Percentiles rank a stretch among this genome's conserved stretches.
phyloP scores from a whole-genome alignment of 257 asterid species.

The Solanum tarijense region DNA sequence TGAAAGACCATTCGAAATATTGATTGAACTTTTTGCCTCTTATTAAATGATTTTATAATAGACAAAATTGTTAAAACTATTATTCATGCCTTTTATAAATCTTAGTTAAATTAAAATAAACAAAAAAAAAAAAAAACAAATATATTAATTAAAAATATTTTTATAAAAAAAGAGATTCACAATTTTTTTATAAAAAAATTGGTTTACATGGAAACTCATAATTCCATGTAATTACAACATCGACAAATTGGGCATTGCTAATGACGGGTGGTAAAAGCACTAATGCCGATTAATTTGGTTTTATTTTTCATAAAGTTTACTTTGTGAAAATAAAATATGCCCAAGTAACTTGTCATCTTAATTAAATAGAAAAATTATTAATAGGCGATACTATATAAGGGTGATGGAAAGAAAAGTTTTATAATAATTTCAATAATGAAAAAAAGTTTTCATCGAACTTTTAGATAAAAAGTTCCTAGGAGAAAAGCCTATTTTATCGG shows the following conservation, averaged over 20 bases:
- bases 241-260: not conserved
- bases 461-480: not conserved
- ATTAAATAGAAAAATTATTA: not conserved
- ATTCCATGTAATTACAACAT: not conserved
- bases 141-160: no score
- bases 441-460: not conserved
- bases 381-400: no score
- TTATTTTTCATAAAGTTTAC: no score
- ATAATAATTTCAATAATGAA: no score
- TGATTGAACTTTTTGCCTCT: no score
- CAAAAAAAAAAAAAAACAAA: no score
- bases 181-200: no score
- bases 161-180: fast-evolving
- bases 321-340: not conserved
- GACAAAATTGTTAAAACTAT: not conserved
- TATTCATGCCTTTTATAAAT: not conserved
- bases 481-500: no score
- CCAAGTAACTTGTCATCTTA: not conserved
- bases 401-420: not conserved
- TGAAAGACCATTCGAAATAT: not conserved
- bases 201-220: not conserved
- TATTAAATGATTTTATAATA: no score
- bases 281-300: not conserved
- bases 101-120: not conserved
- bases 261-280: not conserved